phyloP scores from a whole-genome alignment of 2,329 filamentous ascomycete species.

The Aspergillus intermedius region DNA sequence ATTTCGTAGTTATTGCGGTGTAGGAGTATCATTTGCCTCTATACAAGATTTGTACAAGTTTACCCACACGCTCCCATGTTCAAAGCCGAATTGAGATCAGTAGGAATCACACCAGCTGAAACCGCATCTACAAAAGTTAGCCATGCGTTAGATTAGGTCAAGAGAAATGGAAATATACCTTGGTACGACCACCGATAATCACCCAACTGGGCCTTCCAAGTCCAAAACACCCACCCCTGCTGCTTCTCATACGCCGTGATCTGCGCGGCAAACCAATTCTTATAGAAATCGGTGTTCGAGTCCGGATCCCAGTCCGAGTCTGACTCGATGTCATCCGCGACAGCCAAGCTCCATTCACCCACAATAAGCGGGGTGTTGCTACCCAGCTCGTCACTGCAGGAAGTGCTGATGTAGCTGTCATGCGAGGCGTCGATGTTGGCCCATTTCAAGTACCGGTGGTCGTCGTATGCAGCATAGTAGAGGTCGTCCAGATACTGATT shows the following conservation, averaged over 20 bases:
- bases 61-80: not conserved
- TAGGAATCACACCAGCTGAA: conserved; percentile 35
- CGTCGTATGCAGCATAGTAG: conserved; percentile 48
- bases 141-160: conserved; percentile 40
- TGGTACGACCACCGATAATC: conserved; percentile 26
- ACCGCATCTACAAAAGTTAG: conserved; percentile 38
- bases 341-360: conserved; percentile 54
- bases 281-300: conserved; percentile 47
- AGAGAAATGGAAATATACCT: conserved; percentile 9
- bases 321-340: conserved; percentile 45
- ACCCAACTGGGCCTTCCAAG: conserved; percentile 49
- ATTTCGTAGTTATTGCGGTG: too few species aligned
- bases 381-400: conserved; percentile 44
- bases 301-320: conserved; percentile 39
- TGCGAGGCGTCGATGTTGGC: conserved; percentile 40
- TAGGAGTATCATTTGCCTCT: too few species aligned
- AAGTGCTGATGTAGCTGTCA: conserved; percentile 45
- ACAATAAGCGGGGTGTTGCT: conserved; percentile 46
- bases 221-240: conserved; percentile 54
- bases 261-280: conserved; percentile 53
- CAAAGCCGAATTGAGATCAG: conserved; percentile 16
- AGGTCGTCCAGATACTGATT: conserved; percentile 39
- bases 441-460: conserved; percentile 56
- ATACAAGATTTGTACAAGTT: not conserved
- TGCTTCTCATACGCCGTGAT: conserved; percentile 49